Evolutionary conservation across 257 asterid genomes (phyloP).

Genomic region (Nemophila menziesii): DNA sequence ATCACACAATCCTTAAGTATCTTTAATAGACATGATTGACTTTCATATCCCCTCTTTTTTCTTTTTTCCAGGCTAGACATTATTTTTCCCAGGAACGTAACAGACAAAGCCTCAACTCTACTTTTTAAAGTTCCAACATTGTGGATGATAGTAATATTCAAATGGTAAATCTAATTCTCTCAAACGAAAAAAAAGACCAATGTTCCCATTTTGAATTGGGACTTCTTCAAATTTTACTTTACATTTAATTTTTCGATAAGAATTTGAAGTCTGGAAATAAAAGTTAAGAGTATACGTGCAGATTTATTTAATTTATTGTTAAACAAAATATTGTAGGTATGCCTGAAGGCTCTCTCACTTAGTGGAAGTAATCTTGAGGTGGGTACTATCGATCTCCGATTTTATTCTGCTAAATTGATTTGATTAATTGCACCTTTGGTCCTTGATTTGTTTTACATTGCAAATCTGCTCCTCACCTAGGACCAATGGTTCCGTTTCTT

Average conservation of each 20-base stretch:
- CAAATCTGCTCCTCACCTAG: no score
- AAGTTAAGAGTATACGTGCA: not conserved
- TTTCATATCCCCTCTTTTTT: not conserved
- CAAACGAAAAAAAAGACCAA: no score
- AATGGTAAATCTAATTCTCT: conserved; percentile 39
- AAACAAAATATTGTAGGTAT: conserved; percentile 32
- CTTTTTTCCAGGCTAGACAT: conserved; percentile 45
- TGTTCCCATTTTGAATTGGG: not conserved
- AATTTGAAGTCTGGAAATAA: no score
- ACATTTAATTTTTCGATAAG: no score
- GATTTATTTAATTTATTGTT: not conserved
- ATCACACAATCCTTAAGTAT: not conserved
- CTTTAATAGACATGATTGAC: not conserved
- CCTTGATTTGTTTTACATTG: no score
- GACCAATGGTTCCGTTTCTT: no score
- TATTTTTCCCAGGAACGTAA: conserved; percentile 22
- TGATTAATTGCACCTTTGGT: no score
- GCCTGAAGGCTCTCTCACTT: conserved; percentile 35
- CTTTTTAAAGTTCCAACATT: conserved; percentile 32
- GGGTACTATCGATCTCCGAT: conserved; percentile 48
- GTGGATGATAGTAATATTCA: conserved; percentile 33
- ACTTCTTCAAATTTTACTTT: no score
- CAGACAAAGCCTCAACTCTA: conserved; percentile 29
- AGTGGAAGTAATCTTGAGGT: conserved; percentile 35
- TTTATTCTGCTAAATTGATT: conserved; percentile 33